A percentile compares a stretch with the other conserved stretches of the same genome.
Conservation (phyloP, 495 filamentous ascomycete genomes). For the Neurospora pannonica region DNA sequence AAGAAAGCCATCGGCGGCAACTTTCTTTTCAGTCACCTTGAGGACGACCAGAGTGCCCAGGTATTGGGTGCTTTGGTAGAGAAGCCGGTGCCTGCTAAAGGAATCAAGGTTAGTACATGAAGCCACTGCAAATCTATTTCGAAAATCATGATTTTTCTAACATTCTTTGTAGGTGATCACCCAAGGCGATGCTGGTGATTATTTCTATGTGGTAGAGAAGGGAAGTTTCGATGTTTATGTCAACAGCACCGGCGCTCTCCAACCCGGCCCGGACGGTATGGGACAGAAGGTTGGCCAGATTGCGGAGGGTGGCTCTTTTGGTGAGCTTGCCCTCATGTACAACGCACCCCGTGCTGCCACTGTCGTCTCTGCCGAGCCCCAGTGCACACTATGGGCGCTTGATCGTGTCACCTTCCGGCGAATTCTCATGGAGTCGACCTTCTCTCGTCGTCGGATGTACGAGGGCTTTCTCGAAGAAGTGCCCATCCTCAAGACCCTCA, state of each 20-base stretch:
- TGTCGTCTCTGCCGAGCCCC: slow-evolving; percentile 70
- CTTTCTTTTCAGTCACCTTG: slow-evolving; percentile 90
- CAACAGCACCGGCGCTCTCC: slow-evolving; percentile 66
- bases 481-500: slow-evolving; percentile 72
- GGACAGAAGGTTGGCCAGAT: slow-evolving; percentile 75
- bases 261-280: slow-evolving; percentile 75
- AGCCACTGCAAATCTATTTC: neutral
- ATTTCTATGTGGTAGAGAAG: slow-evolving; percentile 93
- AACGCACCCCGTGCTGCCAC: slow-evolving; percentile 97
- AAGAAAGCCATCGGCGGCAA: slow-evolving; percentile 76
- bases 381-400: slow-evolving; percentile 82
- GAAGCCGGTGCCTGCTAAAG: slow-evolving; percentile 89
- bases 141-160: slow-evolving; percentile 3
- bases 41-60: slow-evolving; percentile 80
- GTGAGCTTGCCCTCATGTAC: slow-evolving; percentile 96
- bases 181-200: slow-evolving; percentile 93
- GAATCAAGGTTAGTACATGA: slow-evolving; percentile 56
- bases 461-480: slow-evolving; percentile 97
- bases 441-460: slow-evolving; percentile 91
- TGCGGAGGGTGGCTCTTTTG: slow-evolving; percentile 89
- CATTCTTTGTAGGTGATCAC: slow-evolving; percentile 57
- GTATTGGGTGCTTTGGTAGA: slow-evolving; percentile 88
- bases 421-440: slow-evolving; percentile 96
- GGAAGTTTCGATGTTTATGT: slow-evolving; percentile 89
- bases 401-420: slow-evolving; percentile 95